Percentiles rank a stretch among this genome's conserved stretches.
These are phyloP conservation scores for Phytopythium litorale DNA, from an alignment of 352 stramenopile genomes.

Conservation along the genomic window DNA sequence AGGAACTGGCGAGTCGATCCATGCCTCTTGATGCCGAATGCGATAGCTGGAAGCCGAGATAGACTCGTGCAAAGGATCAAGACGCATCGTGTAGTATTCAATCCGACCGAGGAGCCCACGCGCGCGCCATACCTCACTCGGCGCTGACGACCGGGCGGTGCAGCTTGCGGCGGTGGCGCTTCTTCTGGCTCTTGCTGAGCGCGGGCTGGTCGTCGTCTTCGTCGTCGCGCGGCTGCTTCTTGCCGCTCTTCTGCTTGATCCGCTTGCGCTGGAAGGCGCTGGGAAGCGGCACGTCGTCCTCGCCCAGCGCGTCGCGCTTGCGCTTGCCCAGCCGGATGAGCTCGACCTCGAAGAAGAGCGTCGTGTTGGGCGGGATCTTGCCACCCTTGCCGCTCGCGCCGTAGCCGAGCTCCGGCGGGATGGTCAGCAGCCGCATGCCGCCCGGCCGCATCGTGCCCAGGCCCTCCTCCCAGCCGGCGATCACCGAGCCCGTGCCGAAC, in stretches of 20 bases:
- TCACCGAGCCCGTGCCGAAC: conserved; percentile 66
- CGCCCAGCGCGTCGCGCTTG: conserved; percentile 49
- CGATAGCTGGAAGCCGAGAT: no score
- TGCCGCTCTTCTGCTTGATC: conserved; percentile 34
- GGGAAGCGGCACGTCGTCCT: conserved; percentile 66
- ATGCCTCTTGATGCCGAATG: no score
- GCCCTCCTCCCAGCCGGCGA: conserved; percentile 78
- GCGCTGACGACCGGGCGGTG: no score
- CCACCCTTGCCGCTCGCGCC: conserved; percentile 55
- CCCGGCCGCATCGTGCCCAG: conserved; percentile 69
- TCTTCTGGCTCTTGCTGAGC: conserved; percentile 32
- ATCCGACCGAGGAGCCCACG: no score
- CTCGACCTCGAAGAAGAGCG: conserved; percentile 78
- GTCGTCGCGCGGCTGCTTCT: conserved; percentile 7
- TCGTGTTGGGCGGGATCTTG: conserved; percentile 77
- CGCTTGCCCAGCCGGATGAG: conserved; percentile 74
- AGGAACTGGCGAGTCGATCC: no score
- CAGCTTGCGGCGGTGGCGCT: conserved; percentile 41
- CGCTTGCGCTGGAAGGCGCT: conserved; percentile 72
- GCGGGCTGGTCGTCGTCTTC: conserved; percentile 17
- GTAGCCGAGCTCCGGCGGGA: conserved; percentile 64
- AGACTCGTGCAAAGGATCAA: no score
- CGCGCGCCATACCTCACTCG: no score
- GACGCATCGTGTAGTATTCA: no score
- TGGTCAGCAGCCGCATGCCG: conserved; percentile 53